Evolutionary conservation across 2,329 filamentous ascomycete species (phyloP).

Genomic region (Aspergillus proliferans): DNA sequence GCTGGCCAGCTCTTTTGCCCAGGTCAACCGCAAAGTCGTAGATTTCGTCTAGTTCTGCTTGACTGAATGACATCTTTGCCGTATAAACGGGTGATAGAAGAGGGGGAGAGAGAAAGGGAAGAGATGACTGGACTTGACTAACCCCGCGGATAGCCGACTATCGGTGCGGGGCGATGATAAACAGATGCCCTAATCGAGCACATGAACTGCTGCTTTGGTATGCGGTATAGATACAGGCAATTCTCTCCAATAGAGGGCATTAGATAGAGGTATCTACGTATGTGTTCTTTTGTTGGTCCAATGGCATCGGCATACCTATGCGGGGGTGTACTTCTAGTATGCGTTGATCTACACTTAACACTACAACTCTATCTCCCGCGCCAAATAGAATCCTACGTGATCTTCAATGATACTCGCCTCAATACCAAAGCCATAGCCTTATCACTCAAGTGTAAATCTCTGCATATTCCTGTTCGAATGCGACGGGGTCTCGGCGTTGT

Average conservation of each 20-base stretch:
- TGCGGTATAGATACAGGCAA: too few species aligned
- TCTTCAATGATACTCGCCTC: too few species aligned
- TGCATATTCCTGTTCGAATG: not conserved
- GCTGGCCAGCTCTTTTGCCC: slow-evolving; percentile 61
- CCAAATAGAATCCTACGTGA: too few species aligned
- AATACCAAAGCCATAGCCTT: too few species aligned
- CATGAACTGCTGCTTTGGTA: not conserved
- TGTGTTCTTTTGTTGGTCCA: too few species aligned
- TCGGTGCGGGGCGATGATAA: not conserved
- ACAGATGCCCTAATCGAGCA: not conserved
- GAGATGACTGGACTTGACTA: not conserved
- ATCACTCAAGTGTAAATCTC: not conserved
- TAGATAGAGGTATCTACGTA: too few species aligned
- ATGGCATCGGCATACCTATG: too few species aligned
- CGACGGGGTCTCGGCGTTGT: not conserved
- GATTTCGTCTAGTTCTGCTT: slow-evolving; percentile 54
- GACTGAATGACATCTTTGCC: slow-evolving; percentile 13
- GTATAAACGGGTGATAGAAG: not conserved
- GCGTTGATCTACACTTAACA: too few species aligned
- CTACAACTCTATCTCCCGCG: too few species aligned
- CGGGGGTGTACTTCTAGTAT: too few species aligned
- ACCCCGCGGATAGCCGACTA: not conserved
- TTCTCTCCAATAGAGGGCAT: too few species aligned
- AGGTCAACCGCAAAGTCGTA: slow-evolving; percentile 66
- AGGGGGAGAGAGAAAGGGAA: not conserved